Evolutionary conservation across 2,329 filamentous ascomycete genomes (phyloP).

Genomic region (Claviceps paspali): DNA sequence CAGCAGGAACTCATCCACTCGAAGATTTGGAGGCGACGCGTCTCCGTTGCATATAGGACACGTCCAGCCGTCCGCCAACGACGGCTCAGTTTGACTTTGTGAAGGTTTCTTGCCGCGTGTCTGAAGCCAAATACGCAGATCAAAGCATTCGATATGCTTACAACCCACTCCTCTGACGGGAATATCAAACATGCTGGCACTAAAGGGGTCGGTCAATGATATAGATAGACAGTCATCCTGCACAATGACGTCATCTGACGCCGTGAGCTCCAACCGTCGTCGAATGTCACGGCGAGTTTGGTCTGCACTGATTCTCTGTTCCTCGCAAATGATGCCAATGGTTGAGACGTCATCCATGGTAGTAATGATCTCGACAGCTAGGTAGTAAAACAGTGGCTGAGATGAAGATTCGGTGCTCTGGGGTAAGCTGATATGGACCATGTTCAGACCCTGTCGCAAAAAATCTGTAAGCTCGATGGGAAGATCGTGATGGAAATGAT

Average conservation of each 20-base stretch:
- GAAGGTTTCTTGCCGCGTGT: constrained; percentile 39
- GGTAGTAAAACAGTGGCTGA: constrained; percentile 26
- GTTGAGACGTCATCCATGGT: constrained; percentile 32
- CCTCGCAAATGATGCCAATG: constrained; percentile 21
- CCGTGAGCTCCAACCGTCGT: constrained; percentile 21
- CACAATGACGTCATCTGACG: constrained; percentile 45
- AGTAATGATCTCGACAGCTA: constrained; percentile 58
- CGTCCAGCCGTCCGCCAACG: constrained; percentile 57
- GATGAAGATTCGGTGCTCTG: constrained; percentile 13
- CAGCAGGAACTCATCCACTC: constrained; percentile 59
- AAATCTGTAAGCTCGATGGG: constrained; percentile 57
- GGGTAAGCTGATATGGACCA: constrained; percentile 35
- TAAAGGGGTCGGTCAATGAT: constrained; percentile 54
- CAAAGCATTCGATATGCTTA: constrained; percentile 75
- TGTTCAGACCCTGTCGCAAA: constrained; percentile 45
- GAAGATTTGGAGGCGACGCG: constrained; percentile 55
- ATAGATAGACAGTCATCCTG: constrained; percentile 39
- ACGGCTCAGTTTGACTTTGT: constrained; percentile 27
- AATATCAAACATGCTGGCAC: constrained; percentile 43
- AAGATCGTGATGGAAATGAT: constrained; percentile 60
- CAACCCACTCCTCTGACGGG: constrained; percentile 61
- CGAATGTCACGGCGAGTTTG: constrained; percentile 44
- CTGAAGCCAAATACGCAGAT: constrained; percentile 65
- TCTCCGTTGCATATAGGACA: constrained; percentile 74
- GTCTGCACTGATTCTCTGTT: constrained; percentile 24